These are phyloP conservation scores for Ormosia emarginata DNA, from an alignment of 306 rosid genomes.

Conservation along the genomic window DNA sequence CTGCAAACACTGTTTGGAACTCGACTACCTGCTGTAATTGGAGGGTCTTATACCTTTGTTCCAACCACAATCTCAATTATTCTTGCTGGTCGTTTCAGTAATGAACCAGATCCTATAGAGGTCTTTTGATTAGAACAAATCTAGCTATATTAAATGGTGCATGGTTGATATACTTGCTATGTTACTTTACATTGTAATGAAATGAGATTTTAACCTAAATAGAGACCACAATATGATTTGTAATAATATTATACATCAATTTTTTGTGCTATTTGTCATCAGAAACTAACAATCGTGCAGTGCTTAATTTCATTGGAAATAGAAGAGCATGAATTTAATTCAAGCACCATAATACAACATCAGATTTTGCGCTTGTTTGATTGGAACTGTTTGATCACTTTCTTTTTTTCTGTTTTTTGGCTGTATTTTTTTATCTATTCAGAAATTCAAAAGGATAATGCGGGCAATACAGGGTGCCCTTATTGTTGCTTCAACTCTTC, in stretches of 20 bases:
- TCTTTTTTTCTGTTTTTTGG: background rate
- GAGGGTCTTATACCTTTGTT: conserved; percentile 93
- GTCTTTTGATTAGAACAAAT: conserved; percentile 48
- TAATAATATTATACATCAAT: background rate
- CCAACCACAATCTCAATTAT: conserved; percentile 93
- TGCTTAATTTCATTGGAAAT: conserved; percentile 3
- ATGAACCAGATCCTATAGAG: conserved; percentile 52
- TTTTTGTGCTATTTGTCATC: background rate
- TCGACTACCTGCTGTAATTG: conserved; percentile 88
- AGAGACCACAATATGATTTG: background rate
- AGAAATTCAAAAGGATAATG: conserved; percentile 92
- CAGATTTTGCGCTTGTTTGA: background rate
- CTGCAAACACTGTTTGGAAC: conserved; percentile 76
- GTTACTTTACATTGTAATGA: background rate
- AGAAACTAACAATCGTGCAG: background rate
- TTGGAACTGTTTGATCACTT: conserved; percentile 10
- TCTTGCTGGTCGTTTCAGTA: conserved; percentile 82
- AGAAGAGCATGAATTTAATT: background rate
- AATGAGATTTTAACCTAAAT: background rate
- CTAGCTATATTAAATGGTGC: conserved; percentile 10
- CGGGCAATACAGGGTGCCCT: conserved; percentile 95
- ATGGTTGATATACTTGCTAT: conserved; percentile 15
- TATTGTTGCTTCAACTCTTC: conserved; percentile 96
- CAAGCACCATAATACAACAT: background rate
- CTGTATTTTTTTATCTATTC: conserved; percentile 16